Base-by-base conservation (phyloP, 2,329 filamentous ascomycete genomes). In the Arthroderma sp. region DNA sequence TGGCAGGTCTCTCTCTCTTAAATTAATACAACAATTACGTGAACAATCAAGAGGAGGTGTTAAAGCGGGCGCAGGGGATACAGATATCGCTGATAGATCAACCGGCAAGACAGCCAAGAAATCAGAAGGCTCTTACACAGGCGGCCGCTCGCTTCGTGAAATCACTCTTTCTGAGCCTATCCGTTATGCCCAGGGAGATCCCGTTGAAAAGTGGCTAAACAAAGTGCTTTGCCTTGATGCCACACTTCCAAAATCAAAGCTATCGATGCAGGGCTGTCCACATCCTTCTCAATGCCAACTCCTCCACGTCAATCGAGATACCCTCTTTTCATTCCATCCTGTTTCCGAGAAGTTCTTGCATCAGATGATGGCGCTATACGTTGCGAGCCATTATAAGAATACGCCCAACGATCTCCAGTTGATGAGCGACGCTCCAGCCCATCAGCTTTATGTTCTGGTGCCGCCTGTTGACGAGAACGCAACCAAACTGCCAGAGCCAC, bases 361-460 rank as follows among this genome's bases (percentile, higher is more conserved):
- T 61, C 87, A 94, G 56, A 95, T 98, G 86, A 89, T 98, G 66
- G 87, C 88, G 1, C 75, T 98, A 2, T 98, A 96, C 56, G 93
- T 98, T 29, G 87, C 91, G 29, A 94, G 86, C 54, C 87, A 94
- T 64, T 95, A 98, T 72, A 96, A 96, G 66, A 98, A 98, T 66
- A 86, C 88, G 0, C 91, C 91, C 0, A 94, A 98, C 56, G 91
- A 98, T 57, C 74, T 98, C n/a, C 91, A 96, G 62, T 76, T 98
- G 46, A 94, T 98, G 86, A 94, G 86, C 49, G 91, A 98, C 64
- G 91, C 91, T 1, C 91, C 91, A 1, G 89, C 91, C 0, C 91
- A 98, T 64, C 88, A 96, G 61, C 76, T 98, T 5, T 98, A 91
- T 57, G 91, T 96, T 6, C 77, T 98, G 27, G 86, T 94, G 2